A percentile compares a stretch with the other conserved stretches of the same genome.
Conservation (phyloP, 2,329 filamentous ascomycete species). For the Chrysoporthe puriensis region DNA sequence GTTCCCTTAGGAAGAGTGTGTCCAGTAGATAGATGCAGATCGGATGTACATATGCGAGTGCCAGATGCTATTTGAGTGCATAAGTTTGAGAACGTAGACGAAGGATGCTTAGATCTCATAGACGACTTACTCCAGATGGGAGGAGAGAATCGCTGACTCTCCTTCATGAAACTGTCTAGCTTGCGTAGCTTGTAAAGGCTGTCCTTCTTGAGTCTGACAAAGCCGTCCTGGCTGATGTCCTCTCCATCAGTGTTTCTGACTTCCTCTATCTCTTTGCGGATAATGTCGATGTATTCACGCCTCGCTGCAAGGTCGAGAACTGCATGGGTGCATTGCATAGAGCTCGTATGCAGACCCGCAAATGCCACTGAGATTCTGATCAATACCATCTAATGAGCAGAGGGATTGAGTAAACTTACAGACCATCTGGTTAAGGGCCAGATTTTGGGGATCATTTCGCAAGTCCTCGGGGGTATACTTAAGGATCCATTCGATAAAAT, state of each 20-base stretch:
- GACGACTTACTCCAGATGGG: neutral
- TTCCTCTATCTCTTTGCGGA: slow-evolving; percentile 48
- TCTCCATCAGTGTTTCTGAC: slow-evolving; percentile 39
- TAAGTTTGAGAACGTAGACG: neutral
- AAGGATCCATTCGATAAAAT: neutral
- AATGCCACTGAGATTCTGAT: neutral
- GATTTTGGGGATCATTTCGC: neutral
- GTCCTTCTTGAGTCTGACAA: slow-evolving; percentile 32
- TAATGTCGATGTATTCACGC: slow-evolving; percentile 43
- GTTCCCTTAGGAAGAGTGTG: neutral
- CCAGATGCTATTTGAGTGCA: neutral
- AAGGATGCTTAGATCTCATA: neutral
- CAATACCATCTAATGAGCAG: neutral
- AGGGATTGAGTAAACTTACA: neutral
- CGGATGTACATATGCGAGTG: neutral
- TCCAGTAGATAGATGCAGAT: neutral
- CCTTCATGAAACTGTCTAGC: slow-evolving; percentile 47
- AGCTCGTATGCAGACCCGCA: neutral
- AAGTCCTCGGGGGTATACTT: neutral
- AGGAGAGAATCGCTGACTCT: slow-evolving; percentile 38
- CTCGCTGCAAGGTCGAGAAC: slow-evolving; percentile 26
- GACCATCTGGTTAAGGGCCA: neutral
- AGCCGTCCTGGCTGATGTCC: slow-evolving; percentile 28
- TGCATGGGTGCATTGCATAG: neutral
- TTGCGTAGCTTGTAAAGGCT: slow-evolving; percentile 43